Evolutionary conservation across 345 rosid species (phyloP).

Genomic region (Lenwebbia sp.): DNA sequence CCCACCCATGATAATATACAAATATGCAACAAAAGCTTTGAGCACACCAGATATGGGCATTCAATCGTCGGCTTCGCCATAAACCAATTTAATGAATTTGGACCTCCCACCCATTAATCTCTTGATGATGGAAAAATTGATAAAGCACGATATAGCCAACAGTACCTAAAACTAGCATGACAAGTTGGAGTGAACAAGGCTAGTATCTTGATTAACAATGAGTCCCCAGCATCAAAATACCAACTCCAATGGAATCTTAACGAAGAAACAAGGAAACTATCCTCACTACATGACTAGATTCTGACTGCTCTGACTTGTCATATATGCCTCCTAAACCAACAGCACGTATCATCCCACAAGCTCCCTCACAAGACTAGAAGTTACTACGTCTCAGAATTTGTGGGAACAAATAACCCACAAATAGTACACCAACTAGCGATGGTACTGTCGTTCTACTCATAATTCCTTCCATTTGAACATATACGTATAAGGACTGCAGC

Average conservation of each 20-base stretch:
- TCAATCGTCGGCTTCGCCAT: neutral
- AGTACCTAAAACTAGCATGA: neutral
- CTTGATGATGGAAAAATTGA: neutral
- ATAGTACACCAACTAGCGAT: neutral
- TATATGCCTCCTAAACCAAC: neutral
- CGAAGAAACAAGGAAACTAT: neutral
- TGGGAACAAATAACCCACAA: neutral
- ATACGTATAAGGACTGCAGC: neutral
- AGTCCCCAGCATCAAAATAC: neutral
- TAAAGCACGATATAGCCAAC: neutral
- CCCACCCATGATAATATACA: neutral
- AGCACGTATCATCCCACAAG: neutral
- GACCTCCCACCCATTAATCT: neutral
- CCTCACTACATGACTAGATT: neutral
- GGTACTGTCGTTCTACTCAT: neutral
- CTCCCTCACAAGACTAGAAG: neutral
- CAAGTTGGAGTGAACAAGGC: neutral
- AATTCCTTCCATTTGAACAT: neutral
- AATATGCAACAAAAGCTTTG: neutral
- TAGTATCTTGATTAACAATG: neutral
- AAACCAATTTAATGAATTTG: neutral
- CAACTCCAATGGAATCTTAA: neutral
- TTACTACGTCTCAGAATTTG: neutral
- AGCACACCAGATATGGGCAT: neutral
- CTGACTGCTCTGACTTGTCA: neutral